Base-by-base conservation (phyloP, 2,329 filamentous ascomycete genomes). In the Chalaropsis ovoidea region DNA sequence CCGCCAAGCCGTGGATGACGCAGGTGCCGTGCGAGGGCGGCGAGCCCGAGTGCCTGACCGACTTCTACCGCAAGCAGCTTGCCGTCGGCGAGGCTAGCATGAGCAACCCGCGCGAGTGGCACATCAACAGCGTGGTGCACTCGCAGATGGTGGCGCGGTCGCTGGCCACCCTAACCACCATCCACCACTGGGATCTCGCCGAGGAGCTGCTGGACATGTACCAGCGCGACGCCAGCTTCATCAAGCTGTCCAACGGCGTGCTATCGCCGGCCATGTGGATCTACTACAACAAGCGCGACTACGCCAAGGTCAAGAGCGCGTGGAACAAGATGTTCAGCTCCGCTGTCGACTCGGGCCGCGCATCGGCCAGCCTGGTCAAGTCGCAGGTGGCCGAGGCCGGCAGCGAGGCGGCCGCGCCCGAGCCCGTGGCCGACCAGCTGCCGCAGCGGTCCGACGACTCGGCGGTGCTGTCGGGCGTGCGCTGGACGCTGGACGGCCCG, bases 191-290 rank as follows among this genome's bases (percentile, higher is more conserved):
- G 56, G 75, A 83, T 4, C 82, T 85, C 5, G 81, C 82, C 17
- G 75, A 81, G 68, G 75, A 82, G 65, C 75, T 90, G 5, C 79
- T 86, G 69, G 75, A 80, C 39, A 72, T 82, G 61, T 88, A 83
- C 70, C 73, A 74, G 58, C 70, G 54, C 67, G 68, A 56, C 66
- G 71, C 15, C 72, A 76, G 10, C 68, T 73, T 58, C 22, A 52
- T 19, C 56, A 66, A 68, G 0, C 75, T 82, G 17, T 82, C 86
- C 0, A 74, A 84, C 2, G 73, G 76, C 17, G 75, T 92, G 65
- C 75, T 89, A 24, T 79, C 80, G 62, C 80, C 86, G 8, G 74
- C 93, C 67, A 92, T 96, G 87, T 76, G 80, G 24, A 80, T 84
- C 0, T 81, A 88, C 71, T 76, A 84, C 54, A 76, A 79, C 63